These are phyloP conservation scores for Kwoniella pini DNA, from an alignment of 768 basidiomycete genomes.

Conservation along the genomic window DNA sequence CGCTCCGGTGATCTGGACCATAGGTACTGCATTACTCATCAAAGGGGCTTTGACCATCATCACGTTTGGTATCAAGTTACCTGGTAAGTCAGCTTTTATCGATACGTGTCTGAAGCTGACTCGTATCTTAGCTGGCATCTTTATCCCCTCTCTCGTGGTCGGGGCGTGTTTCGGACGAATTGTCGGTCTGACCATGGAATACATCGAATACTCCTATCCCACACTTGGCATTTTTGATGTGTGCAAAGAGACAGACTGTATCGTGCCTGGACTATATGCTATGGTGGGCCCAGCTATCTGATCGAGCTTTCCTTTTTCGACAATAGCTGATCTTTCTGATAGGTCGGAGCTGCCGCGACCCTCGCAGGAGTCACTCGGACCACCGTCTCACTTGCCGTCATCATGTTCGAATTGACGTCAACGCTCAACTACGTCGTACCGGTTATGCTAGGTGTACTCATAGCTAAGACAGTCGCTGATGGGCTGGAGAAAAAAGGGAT, in stretches of 20 bases:
- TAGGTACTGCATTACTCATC: slow-evolving; percentile 75
- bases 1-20: slow-evolving; percentile 65
- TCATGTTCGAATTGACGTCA: slow-evolving; percentile 92
- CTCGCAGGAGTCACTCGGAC: slow-evolving; percentile 92
- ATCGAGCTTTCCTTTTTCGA: background rate
- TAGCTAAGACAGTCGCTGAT: slow-evolving; percentile 88
- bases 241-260: slow-evolving; percentile 70
- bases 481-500: slow-evolving; percentile 89
- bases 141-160: slow-evolving; percentile 89
- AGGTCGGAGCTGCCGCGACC: slow-evolving; percentile 80
- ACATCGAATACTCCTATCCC: slow-evolving; percentile 68
- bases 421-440: slow-evolving; percentile 79
- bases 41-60: slow-evolving; percentile 78
- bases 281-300: slow-evolving; percentile 64
- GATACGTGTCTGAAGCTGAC: background rate
- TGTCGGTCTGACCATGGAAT: slow-evolving; percentile 77
- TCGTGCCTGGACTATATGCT: slow-evolving; percentile 87
- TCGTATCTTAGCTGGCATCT: slow-evolving; percentile 77
- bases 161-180: slow-evolving; percentile 92
- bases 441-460: slow-evolving; percentile 61
- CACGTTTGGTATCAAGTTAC: slow-evolving; percentile 77
- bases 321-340: background rate
- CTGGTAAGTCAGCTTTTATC: slow-evolving; percentile 33
- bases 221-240: slow-evolving; percentile 63
- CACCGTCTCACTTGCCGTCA: slow-evolving; percentile 87